Conservation (phyloP, 306 rosid genomes). For the Potentilla sterilis region DNA sequence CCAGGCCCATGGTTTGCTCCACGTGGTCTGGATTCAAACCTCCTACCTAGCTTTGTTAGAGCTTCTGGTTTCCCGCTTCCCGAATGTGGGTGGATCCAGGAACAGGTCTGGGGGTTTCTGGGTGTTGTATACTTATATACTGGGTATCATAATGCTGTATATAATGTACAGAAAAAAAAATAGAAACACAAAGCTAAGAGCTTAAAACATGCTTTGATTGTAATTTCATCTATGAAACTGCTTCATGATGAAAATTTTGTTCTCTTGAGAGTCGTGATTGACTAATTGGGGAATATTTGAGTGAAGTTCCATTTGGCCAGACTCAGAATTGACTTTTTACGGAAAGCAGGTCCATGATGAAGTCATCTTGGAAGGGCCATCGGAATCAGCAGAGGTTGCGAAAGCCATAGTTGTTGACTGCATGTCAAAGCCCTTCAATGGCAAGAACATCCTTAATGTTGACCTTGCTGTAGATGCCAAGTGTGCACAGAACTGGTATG, state of each 20-base stretch:
- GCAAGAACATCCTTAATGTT: conserved; percentile 67
- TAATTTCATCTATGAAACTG: neutral
- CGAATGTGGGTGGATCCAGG: neutral
- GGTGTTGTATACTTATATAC: neutral
- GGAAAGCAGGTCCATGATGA: conserved; percentile 83
- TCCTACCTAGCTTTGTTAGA: neutral
- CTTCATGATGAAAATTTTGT: neutral
- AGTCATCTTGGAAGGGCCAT: conserved; percentile 96
- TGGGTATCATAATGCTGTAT: neutral
- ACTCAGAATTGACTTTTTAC: conserved; percentile 8
- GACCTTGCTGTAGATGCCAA: conserved; percentile 88
- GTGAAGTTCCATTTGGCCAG: neutral
- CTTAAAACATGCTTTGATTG: neutral
- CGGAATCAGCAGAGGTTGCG: conserved; percentile 74
- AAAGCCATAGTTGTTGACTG: conserved; percentile 85
- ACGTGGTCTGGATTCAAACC: neutral
- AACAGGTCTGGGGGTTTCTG: neutral
- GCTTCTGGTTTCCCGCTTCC: neutral
- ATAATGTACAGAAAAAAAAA: neutral
- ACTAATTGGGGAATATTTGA: neutral
- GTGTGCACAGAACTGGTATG: conserved; percentile 83
- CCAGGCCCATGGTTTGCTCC: neutral
- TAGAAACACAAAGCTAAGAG: neutral
- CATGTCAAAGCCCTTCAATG: conserved; percentile 84
- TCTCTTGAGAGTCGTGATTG: neutral